Base-by-base conservation (phyloP, 75 land plant genomes). In the Azolla pinnata region DNA sequence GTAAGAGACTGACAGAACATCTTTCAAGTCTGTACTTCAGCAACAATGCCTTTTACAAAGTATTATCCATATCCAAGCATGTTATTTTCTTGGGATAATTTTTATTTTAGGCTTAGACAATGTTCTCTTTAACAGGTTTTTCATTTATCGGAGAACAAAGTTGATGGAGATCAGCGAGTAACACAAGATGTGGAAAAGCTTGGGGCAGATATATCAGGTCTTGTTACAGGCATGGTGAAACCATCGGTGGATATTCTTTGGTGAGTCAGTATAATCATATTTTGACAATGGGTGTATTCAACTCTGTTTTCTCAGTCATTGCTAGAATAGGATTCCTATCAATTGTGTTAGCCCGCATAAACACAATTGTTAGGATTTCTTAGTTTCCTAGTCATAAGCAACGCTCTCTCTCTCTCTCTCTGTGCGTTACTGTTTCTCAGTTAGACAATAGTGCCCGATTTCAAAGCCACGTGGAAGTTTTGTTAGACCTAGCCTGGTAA, bases 161-260 rank as follows among this genome's bases (percentile, higher is more conserved):
- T 82, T 50, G 99, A 93, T 83, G 96, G 96, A n/a, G 99, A 93
- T 57, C 99, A 93, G 66, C 73, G 99, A 59, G 61, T 93, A 46
- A 89, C 99, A 31, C 84, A 86, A 63, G 99, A 93, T 66, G 77
- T 88, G 35, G 96, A 93, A 31, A 93, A 89, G 67, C 77, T 93
- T 52, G 80, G 85, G 1, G 71, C 79, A 50, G 99, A 93, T 61
- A 55, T 93, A 26, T 73, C 99, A 18, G 87, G 99, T 2, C 73
- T 93, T 60, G 90, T 89, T 12, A 93, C 99, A 57, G 99, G 99
- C 53, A 85, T 93, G 90, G 87, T 93, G 56, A 93, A 93, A 72
- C 99, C 99, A 31, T 57, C 83, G 19, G 99, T 93, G 33, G 99
- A 93, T 54, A 93, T 93, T 56, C 27, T 93, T n/a, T 93, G 99